Percentiles rank a stretch among this genome's conserved stretches.
Conservation (phyloP, 805 yeast species). For the Saccharomycopsis sp. region DNA sequence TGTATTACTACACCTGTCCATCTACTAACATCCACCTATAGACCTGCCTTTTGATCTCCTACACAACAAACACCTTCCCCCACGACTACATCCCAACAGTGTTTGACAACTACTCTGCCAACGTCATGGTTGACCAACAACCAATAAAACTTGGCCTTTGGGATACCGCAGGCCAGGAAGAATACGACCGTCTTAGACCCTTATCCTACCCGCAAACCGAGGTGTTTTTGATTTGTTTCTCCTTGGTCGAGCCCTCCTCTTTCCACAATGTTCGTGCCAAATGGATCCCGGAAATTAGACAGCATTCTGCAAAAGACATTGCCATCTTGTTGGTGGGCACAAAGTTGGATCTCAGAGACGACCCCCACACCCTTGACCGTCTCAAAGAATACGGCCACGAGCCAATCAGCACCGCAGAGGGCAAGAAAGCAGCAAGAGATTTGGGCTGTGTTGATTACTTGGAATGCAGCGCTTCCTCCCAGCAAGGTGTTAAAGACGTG, state of each 20-base stretch:
- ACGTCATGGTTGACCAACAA: slow-evolving; percentile 72
- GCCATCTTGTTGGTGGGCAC: slow-evolving; percentile 75
- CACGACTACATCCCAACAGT: slow-evolving; percentile 92
- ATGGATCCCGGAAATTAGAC: slow-evolving; percentile 81
- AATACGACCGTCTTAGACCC: slow-evolving; percentile 83
- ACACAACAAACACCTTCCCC: slow-evolving; percentile 88
- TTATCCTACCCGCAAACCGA: slow-evolving; percentile 89
- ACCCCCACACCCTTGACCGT: slow-evolving; percentile 58
- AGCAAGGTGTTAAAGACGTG: slow-evolving; percentile 74
- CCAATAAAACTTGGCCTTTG: slow-evolving; percentile 80
- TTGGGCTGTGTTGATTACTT: slow-evolving; percentile 64
- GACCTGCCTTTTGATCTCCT: slow-evolving; percentile 48
- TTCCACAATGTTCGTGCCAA: slow-evolving; percentile 73
- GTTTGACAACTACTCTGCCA: slow-evolving; percentile 84
- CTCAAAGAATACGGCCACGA: slow-evolving; percentile 51
- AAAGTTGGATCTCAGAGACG: slow-evolving; percentile 80
- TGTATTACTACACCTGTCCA: not conserved
- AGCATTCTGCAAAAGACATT: slow-evolving; percentile 67
- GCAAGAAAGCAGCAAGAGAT: slow-evolving; percentile 56
- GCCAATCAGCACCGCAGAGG: slow-evolving; percentile 58
- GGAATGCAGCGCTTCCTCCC: slow-evolving; percentile 89
- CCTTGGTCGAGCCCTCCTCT: slow-evolving; percentile 72
- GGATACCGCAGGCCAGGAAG: slow-evolving; percentile 97
- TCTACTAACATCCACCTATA: not conserved
- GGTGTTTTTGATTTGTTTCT: slow-evolving; percentile 77